A percentile compares a stretch with the other conserved stretches of the same genome.
Conservation (phyloP, 108 stramenopile species). For the Skeletonema grethae region DNA sequence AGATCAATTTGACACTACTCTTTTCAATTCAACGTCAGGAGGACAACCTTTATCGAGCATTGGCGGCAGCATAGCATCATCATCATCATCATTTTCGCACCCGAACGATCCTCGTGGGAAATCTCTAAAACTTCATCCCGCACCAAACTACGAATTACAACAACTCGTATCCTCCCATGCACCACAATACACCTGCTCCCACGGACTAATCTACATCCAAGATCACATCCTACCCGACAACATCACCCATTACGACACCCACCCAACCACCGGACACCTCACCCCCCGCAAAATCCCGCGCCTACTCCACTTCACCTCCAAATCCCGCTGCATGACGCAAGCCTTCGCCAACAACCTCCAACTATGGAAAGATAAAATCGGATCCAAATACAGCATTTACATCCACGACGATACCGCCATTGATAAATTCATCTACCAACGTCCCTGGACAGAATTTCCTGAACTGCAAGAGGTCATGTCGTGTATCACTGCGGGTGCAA, state of each 20-base stretch:
- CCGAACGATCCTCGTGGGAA: slow-evolving; percentile 18
- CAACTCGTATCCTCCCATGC: slow-evolving; percentile 13
- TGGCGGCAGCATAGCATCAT: not conserved
- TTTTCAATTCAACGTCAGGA: not conserved
- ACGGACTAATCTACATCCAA: slow-evolving; percentile 12
- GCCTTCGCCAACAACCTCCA: slow-evolving; percentile 37
- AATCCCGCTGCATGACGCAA: slow-evolving; percentile 53
- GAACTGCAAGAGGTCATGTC: slow-evolving; percentile 44
- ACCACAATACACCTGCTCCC: slow-evolving; percentile 5
- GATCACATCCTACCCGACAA: slow-evolving; percentile 17
- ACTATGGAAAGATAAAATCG: slow-evolving; percentile 45
- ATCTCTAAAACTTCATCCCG: slow-evolving; percentile 1
- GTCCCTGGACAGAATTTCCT: slow-evolving; percentile 58
- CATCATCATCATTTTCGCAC: not conserved
- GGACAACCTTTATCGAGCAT: not conserved
- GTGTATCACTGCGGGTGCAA: slow-evolving; percentile 55
- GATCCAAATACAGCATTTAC: slow-evolving; percentile 50
- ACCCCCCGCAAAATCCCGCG: slow-evolving; percentile 52
- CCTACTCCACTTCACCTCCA: slow-evolving; percentile 63
- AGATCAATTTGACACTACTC: not conserved
- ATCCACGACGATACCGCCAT: slow-evolving; percentile 76
- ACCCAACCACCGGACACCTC: not conserved
- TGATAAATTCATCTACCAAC: slow-evolving; percentile 46
- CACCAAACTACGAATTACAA: slow-evolving; percentile 12
- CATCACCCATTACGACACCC: slow-evolving; percentile 3